Base-by-base conservation (phyloP, 371 early-diverging fungal genomes). In the Circinella umbellata region DNA sequence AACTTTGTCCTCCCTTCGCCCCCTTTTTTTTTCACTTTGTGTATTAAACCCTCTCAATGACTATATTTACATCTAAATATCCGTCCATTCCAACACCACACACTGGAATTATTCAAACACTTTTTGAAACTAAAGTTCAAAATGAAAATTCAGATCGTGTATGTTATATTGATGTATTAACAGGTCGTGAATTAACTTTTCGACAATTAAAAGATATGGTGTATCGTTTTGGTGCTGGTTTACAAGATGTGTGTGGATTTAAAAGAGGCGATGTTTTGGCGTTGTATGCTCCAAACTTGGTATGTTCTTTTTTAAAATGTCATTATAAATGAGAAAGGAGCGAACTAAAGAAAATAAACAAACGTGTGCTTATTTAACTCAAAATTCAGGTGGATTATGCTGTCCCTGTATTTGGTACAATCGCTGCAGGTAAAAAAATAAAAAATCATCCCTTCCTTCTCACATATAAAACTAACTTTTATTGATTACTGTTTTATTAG, bases 131-230 rank as follows among this genome's bases (percentile, higher is more conserved):
- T 5, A 36, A 63, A 42, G 42, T 9, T 9, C 42, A 42, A 36
- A 49, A 63, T 27, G n/a, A 63, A n/a, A 63, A 63, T 42, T 11
- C 39, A 18, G 64, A 63, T n/a, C 64, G 39, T 15, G 46, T 46
- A 3, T 63, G 64, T 15, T 81, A 87, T 18, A 80, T 93, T 57
- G 91, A 93, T 72, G 88, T 84, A 42, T 64, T 74, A 47, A 86
- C 88, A 1, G 82, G 80, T 0, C 71, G 82, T 42, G 72, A 76
- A 14, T 61, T 92, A 60, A 89, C 94, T 14, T 90, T 88, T 73
- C 85, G 82, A n/a, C 84, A 92, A 61, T 72, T 94, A 35, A 83
- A 85, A 54, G 66, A 76, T 27, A 27, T 49, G 46, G 27, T 34
- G 4, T 42, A 39, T 48, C 46, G 42, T n/a, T 63, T 63, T 63